phyloP scores from a whole-genome alignment of 2,329 filamentous ascomycete genomes.

The Penicillium expansum region DNA sequence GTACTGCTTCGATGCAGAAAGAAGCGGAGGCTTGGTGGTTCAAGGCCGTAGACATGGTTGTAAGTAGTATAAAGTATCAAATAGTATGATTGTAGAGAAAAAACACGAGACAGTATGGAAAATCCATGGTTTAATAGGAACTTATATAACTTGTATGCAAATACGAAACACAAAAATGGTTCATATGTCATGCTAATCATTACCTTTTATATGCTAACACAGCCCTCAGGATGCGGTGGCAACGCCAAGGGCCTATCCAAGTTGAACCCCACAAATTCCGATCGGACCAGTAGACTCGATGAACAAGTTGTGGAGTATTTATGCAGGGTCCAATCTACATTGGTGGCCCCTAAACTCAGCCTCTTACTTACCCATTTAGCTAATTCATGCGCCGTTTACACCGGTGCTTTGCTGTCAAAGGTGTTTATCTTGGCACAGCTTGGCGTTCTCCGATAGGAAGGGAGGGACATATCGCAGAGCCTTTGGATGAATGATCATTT shows the following conservation, averaged over 20 bases:
- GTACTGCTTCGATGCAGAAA: conserved; percentile 15
- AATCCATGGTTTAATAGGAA: not conserved
- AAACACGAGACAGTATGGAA: no score
- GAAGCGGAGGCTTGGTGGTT: not conserved
- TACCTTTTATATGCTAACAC: not conserved
- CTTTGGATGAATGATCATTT: no score
- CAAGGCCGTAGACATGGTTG: not conserved
- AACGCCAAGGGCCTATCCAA: not conserved
- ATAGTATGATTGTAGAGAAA: not conserved
- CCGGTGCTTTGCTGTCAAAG: no score
- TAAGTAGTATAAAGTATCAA: not conserved
- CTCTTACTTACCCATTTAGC: not conserved
- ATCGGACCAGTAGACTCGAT: not conserved
- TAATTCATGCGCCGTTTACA: not conserved
- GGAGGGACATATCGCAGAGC: no score
- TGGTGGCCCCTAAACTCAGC: not conserved
- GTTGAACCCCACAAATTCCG: not conserved
- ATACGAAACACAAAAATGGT: not conserved
- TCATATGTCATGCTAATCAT: not conserved
- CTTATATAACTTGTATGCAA: not conserved
- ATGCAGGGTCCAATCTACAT: not conserved
- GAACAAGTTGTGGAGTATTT: not conserved
- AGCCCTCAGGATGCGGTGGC: conserved; percentile 3
- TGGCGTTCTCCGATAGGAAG: no score
- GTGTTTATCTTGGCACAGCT: no score